A percentile compares a stretch with the other conserved stretches of the same genome.
phyloP scores from a whole-genome alignment of 306 rosid species.

The Boehmeria nivea region DNA sequence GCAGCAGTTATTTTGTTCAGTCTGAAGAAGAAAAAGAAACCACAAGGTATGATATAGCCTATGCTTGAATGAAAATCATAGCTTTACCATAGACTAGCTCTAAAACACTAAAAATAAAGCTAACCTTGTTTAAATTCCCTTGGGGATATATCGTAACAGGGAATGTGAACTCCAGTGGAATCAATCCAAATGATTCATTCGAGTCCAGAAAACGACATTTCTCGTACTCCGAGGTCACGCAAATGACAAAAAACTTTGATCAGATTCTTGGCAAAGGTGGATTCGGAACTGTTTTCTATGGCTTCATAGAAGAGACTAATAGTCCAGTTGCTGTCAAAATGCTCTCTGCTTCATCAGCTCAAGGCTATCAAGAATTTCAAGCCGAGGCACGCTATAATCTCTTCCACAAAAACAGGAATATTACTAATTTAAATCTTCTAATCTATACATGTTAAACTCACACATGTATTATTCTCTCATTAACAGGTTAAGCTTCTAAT shows the following conservation, averaged over 20 bases:
- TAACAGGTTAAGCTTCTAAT: conserved; percentile 32
- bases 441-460: too few species aligned
- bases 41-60: too few species aligned
- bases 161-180: too few species aligned
- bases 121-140: too few species aligned
- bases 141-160: too few species aligned
- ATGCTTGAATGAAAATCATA: too few species aligned
- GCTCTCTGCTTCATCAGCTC: conserved; percentile 26
- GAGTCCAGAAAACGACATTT: conserved; percentile 20
- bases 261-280: conserved; percentile 51
- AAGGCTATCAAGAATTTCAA: conserved; percentile 37
- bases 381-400: conserved; percentile 60
- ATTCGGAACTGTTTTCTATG: conserved; percentile 48
- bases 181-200: neutral
- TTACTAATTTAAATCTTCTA: neutral
- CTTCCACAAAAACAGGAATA: too few species aligned
- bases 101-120: too few species aligned
- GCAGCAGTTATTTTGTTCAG: conserved; percentile 9
- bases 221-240: conserved; percentile 18
- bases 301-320: conserved; percentile 33
- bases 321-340: conserved; percentile 60
- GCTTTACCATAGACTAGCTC: too few species aligned
- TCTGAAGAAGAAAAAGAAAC: conserved; percentile 8
- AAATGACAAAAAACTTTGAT: conserved; percentile 42
- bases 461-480: too few species aligned